phyloP scores from a whole-genome alignment of 768 basidiomycete species.

The Russula compacta region DNA sequence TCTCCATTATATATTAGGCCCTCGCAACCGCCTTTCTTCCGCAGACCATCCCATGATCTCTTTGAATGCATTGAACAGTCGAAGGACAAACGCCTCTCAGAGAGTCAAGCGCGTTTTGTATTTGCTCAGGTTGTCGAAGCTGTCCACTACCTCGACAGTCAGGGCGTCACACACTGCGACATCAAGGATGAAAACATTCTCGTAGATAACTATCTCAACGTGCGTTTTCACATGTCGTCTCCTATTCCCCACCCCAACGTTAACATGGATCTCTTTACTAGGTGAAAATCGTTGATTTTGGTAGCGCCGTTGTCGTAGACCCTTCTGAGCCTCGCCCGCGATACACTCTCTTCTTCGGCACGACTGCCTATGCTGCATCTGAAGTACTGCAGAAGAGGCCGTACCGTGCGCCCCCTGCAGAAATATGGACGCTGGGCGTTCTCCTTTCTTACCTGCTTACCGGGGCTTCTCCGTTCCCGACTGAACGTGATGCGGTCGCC shows the following conservation, averaged over 20 bases:
- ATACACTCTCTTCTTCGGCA: slow-evolving; percentile 82
- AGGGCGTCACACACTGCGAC: slow-evolving; percentile 89
- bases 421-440: slow-evolving; percentile 94
- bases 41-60: slow-evolving; percentile 81
- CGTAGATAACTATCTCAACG: slow-evolving; percentile 64
- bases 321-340: slow-evolving; percentile 51
- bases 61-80: slow-evolving; percentile 94
- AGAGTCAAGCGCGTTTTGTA: slow-evolving; percentile 70
- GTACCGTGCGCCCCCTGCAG: slow-evolving; percentile 90
- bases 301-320: slow-evolving; percentile 74
- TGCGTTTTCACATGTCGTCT: slow-evolving; percentile 24
- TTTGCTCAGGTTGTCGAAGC: slow-evolving; percentile 85
- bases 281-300: slow-evolving; percentile 96
- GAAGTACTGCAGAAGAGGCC: slow-evolving; percentile 84
- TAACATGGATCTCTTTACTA: slow-evolving; percentile 25
- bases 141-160: slow-evolving; percentile 68
- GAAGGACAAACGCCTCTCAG: slow-evolving; percentile 67
- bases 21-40: slow-evolving; percentile 34
- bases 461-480: slow-evolving; percentile 88
- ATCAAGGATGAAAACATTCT: slow-evolving; percentile 96
- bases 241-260: slow-evolving; percentile 14
- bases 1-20: slow-evolving; percentile 19
- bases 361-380: slow-evolving; percentile 90
- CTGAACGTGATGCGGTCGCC: slow-evolving; percentile 66
- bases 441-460: slow-evolving; percentile 91